phyloP scores from a whole-genome alignment of 352 stramenopile genomes.

The Phytophthora cactorum region DNA sequence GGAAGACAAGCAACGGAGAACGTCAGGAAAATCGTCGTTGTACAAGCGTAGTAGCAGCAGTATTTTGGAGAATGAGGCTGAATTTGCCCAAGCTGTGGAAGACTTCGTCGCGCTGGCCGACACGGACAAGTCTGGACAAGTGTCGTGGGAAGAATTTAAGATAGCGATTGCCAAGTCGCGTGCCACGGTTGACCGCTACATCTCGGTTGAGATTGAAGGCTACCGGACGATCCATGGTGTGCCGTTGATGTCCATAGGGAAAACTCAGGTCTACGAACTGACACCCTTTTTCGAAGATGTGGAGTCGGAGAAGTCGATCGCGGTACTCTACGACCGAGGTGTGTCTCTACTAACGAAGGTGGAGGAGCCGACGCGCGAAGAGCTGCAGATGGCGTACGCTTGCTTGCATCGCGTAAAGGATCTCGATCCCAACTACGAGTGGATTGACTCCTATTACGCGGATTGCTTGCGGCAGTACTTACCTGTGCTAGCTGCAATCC shows the following conservation, averaged over 20 bases:
- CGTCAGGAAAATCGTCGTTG: conserved; percentile 34
- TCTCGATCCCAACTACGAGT: conserved; percentile 80
- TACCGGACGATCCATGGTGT: conserved; percentile 74
- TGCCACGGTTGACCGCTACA: conserved; percentile 66
- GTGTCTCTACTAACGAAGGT: conserved; percentile 71
- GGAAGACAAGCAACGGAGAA: conserved; percentile 59
- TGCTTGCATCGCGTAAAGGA: conserved; percentile 75
- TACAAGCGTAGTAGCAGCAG: conserved; percentile 59
- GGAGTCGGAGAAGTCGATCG: conserved; percentile 69
- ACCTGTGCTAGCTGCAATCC: conserved; percentile 70
- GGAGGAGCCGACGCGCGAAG: conserved; percentile 54
- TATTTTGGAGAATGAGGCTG: conserved; percentile 57
- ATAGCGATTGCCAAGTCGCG: conserved; percentile 81
- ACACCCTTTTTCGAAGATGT: conserved; percentile 78
- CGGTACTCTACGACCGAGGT: conserved; percentile 70
- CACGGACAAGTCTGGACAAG: conserved; percentile 75
- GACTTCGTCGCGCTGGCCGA: conserved; percentile 84
- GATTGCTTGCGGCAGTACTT: conserved; percentile 74
- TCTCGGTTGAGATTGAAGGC: conserved; percentile 81
- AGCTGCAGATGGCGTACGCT: conserved; percentile 79
- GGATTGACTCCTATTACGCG: conserved; percentile 84
- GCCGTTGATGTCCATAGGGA: conserved; percentile 66
- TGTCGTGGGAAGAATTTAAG: conserved; percentile 91
- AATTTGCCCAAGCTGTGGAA: conserved; percentile 65
- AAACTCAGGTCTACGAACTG: conserved; percentile 83